These are phyloP conservation scores for Polyporus arcularius DNA, from an alignment of 768 basidiomycete species.

Conservation along the genomic window DNA sequence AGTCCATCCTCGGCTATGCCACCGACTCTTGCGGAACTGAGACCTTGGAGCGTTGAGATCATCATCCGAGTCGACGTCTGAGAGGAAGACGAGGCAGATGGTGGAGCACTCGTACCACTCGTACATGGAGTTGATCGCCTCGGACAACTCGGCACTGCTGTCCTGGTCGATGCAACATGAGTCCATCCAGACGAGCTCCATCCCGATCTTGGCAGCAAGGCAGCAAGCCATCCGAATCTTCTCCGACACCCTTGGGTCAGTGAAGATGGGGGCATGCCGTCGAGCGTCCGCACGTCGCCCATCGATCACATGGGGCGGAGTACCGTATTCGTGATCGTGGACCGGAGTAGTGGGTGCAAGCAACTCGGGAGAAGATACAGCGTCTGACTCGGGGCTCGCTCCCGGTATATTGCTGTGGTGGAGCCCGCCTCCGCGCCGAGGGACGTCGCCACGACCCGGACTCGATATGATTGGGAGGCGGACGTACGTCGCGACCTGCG, in stretches of 20 bases:
- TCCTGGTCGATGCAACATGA: not conserved
- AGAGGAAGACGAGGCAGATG: not conserved
- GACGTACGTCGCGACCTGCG: too few species aligned
- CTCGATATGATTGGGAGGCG: too few species aligned
- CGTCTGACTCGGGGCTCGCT: too few species aligned
- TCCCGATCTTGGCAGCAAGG: not conserved
- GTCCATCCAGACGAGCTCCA: not conserved
- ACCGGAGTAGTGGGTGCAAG: too few species aligned
- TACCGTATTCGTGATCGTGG: too few species aligned
- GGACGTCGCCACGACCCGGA: too few species aligned
- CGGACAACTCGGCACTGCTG: not conserved
- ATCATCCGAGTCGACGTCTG: not conserved
- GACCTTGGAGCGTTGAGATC: not conserved
- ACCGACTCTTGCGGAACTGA: not conserved
- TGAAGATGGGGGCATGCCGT: not conserved
- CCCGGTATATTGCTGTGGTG: too few species aligned
- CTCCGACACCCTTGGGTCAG: not conserved
- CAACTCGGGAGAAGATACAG: too few species aligned
- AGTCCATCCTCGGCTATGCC: conserved; percentile 9
- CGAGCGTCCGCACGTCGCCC: too few species aligned
- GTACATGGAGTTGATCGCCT: conserved; percentile 8
- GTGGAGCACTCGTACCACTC: not conserved
- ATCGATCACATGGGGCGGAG: too few species aligned
- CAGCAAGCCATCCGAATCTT: not conserved
- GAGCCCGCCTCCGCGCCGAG: too few species aligned